phyloP scores from a whole-genome alignment of 179 eudicot genomes.

The Drosera spatulata region DNA sequence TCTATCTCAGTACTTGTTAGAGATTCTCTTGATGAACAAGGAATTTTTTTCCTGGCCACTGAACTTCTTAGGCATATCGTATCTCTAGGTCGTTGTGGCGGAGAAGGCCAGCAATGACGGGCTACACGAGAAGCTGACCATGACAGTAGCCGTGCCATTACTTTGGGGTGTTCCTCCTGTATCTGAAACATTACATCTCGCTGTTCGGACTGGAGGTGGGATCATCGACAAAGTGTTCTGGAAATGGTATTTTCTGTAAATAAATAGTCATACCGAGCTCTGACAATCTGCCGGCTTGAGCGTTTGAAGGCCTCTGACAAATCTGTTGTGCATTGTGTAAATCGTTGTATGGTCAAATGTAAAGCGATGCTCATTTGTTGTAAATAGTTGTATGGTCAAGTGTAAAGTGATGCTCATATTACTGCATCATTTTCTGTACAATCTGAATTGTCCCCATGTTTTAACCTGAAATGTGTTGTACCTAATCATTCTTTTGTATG shows the following conservation, averaged over 20 bases:
- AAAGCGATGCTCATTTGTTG: neutral
- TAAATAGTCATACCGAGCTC: neutral
- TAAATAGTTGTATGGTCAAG: neutral
- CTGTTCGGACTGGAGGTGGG: conserved; percentile 92
- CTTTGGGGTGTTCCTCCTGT: conserved; percentile 99
- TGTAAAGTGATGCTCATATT: neutral
- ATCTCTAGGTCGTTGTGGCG: conserved; percentile 64
- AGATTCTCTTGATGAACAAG: no score
- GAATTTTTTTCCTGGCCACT: neutral
- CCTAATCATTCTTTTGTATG: no score
- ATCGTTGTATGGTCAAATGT: neutral
- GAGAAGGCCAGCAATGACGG: conserved; percentile 68
- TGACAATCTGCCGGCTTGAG: neutral
- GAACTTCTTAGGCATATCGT: neutral
- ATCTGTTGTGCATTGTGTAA: neutral
- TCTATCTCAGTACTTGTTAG: no score
- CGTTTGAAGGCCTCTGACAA: neutral
- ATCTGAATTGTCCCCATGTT: neutral
- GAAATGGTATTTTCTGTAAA: conserved; percentile 90
- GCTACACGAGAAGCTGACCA: conserved; percentile 74
- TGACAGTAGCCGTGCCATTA: conserved; percentile 91
- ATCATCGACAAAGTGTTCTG: conserved; percentile 86
- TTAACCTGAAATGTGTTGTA: no score
- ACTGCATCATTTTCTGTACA: neutral
- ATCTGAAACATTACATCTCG: conserved; percentile 79